Evolutionary conservation across 805 yeast genomes (phyloP), one percentile per base, ranked within the genome.

Genomic region (Metschnikowia amazonensis): DNA sequence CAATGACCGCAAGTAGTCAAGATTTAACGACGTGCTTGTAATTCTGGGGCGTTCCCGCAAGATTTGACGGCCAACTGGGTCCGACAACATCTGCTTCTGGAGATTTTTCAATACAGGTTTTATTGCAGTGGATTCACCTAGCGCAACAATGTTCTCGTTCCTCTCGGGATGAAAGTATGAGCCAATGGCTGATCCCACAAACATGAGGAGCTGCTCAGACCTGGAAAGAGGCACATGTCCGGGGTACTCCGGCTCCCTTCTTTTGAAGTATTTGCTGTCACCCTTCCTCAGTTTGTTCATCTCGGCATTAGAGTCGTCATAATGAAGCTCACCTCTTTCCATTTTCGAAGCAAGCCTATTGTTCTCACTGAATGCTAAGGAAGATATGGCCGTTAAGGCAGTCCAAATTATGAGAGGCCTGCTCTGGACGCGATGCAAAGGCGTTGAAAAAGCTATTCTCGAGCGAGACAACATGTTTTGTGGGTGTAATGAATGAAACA

Each of bases 41-140:
- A 94, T 86, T 44, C 94, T 68, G 1, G 99, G 99, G 51, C 84
- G 71, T 32, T 89, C 96, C 30, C 80, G 69, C 23, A 94, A 67
- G 10, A 94, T 81, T 44, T 79, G 76, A 48, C 99, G 75, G 0
- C 99, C 99, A 0, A 76, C 71, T 1, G 79, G 75, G 59, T 87
- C 89, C 33, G 74, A 59, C 14, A 94, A 75, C 97, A 94, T 92
- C 49, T 79, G 79, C 23, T 71, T 70, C 54, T 88, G 80, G 46
- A 94, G 64, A 13, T 73, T 65, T 17, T 71, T 73, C 43, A 95
- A 73, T 28, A 89, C 80, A 25, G 74, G 76, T 8, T 84, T 81
- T 33, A 85, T 71, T 6, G 96, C 96, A 0, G 97, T 85, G 13
- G 92, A 81, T 62, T 94, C 99, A 1, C 99, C 99, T 54, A 86